phyloP scores from a whole-genome alignment of 1,284 basidiomycete species.

The Moesziomyces sp. region DNA sequence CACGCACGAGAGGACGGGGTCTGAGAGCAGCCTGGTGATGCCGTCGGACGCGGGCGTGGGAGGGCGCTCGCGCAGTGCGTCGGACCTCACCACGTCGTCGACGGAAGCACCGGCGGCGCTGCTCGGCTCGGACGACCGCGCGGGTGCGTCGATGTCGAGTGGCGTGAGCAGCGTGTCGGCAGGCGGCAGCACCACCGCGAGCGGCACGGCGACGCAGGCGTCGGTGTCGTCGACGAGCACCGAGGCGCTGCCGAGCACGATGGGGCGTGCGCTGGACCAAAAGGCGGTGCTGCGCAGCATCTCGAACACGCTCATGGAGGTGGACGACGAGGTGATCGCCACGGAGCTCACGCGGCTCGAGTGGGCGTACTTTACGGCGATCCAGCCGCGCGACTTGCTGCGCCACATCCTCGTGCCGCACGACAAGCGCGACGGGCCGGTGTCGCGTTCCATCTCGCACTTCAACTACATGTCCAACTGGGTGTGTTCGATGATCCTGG shows the following conservation, averaged over 20 bases:
- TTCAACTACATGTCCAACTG: constrained; percentile 64
- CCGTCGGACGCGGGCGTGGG: constrained; percentile 13
- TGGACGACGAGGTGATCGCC: constrained; percentile 56
- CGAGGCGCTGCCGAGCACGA: constrained; percentile 4
- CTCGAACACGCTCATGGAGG: constrained; percentile 55
- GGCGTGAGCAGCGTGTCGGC: constrained; percentile 10
- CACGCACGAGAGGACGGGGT: constrained; percentile 25
- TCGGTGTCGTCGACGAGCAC: constrained; percentile 11
- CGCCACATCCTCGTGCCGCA: constrained; percentile 58
- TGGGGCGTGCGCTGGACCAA: constrained; percentile 24
- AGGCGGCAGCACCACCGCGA: background rate
- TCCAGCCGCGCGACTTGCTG: constrained; percentile 58
- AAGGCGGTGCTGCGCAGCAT: constrained; percentile 48
- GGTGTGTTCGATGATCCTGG: constrained; percentile 63
- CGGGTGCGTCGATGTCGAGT: constrained; percentile 1
- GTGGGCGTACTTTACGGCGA: constrained; percentile 57
- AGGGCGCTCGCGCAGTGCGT: constrained; percentile 39
- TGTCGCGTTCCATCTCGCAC: constrained; percentile 58
- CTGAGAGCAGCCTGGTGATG: constrained; percentile 32
- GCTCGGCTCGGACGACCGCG: constrained; percentile 3
- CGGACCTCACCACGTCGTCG: constrained; percentile 39
- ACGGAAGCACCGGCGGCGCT: constrained; percentile 9
- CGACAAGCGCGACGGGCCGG: constrained; percentile 51
- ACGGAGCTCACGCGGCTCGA: constrained; percentile 58
- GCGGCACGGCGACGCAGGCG: constrained; percentile 3